Conservation (phyloP, 306 rosid species). For the Cucurbita pepo region DNA sequence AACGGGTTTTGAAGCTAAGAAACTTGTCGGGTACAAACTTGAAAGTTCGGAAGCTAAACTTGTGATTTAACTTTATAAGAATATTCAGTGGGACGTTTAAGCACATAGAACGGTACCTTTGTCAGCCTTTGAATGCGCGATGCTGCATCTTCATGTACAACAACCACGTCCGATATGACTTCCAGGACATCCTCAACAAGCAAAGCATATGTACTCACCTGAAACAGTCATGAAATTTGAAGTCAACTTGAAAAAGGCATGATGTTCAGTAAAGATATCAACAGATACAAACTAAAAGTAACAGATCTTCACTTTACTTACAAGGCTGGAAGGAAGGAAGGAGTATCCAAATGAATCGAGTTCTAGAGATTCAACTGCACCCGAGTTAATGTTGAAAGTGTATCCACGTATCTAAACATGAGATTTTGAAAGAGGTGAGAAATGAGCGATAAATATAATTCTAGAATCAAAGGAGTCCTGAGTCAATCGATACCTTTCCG, state of each 20-base stretch:
- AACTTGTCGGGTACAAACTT: too few species aligned
- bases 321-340: conserved; percentile 79
- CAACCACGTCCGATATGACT: conserved; percentile 62
- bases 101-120: conserved; percentile 36
- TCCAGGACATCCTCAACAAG: conserved; percentile 76
- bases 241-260: conserved; percentile 1
- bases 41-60: too few species aligned
- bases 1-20: too few species aligned
- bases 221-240: conserved; percentile 4
- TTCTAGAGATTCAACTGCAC: conserved; percentile 76
- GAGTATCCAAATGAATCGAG: conserved; percentile 89
- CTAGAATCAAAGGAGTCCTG: not conserved
- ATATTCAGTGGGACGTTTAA: not conserved
- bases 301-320: conserved; percentile 14
- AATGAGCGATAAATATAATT: not conserved
- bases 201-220: conserved; percentile 93
- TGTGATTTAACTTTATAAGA: too few species aligned
- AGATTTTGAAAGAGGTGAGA: not conserved
- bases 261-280: not conserved
- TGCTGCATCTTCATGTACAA: conserved; percentile 87
- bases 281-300: not conserved
- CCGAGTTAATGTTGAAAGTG: conserved; percentile 71
- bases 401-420: conserved; percentile 65
- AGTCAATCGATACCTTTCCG: conserved; percentile 45
- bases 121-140: conserved; percentile 78